Base-by-base conservation (phyloP, 495 filamentous ascomycete species). In the Penicillium parvum region DNA sequence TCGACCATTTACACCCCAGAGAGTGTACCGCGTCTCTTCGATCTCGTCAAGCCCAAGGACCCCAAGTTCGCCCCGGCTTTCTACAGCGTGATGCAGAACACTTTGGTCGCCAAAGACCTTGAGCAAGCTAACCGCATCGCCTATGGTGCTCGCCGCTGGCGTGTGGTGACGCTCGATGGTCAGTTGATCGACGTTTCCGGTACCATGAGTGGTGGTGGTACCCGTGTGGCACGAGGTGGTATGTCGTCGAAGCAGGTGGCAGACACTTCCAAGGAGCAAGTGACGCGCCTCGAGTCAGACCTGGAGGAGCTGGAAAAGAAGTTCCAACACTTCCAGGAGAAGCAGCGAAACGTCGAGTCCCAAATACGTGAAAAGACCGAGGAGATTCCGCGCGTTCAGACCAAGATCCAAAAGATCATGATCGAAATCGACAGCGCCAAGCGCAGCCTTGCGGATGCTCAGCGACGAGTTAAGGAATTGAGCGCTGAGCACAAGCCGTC, bases 171-270 rank as follows among this genome's bases (percentile, higher is more conserved):
- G 0, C 78, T 96, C 19, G 86, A 91, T 53, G 92, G 92, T 14
- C 89, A 96, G 56, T 77, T 98, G 34, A 96, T 98, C 44, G 92
- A 98, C 64, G 90, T 88, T 51, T 95, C 89, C 2, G 92, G 92
- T 69, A 97, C 92, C 7, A 96, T 98, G 94, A 94, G 86, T 49
- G 92, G 92, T 69, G 92, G 92, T 73, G 92, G 92, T 29, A 89
- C 76, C 25, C 87, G 83, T 25, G 84, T 90, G 26, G 88, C 90
- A 43, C 85, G 81, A 46, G 94, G 94, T 2, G 79, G 83, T 34
- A 98, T 98, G 92, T 96, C 91, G 2, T 90, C 87, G 9, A 97
- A 96, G 64, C 83, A 95, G 29, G 85, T 85, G 8, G 78, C 87
- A 5, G 86, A 95, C 30, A 85, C 79, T 14, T 81, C 81, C 27